Base-by-base conservation (phyloP, 2,329 filamentous ascomycete species). In the Blastomyces emzantsi region DNA sequence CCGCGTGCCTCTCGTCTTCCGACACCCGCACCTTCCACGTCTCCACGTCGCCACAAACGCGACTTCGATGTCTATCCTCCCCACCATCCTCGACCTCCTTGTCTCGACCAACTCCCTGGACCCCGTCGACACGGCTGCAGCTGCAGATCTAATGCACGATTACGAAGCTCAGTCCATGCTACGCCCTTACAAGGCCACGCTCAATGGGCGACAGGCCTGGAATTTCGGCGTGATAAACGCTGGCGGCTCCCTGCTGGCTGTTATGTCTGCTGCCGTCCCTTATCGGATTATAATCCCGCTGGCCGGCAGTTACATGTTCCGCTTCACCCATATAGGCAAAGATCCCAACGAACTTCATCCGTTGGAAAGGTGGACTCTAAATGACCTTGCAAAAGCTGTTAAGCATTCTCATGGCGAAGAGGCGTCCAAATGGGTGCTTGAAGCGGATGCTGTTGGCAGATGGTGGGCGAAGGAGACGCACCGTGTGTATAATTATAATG, bases 191-290 rank as follows among this genome's bases (percentile, higher is more conserved):
- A 70, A 74, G 45, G 59, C 71, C 19, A 64, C 70, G 17, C 69
- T 75, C 22, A 71, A 73, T 57, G 72, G 73, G 7, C 73, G 75
- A 3, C 64, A 63, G 41, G 68, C 70, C 43, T 75, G 73, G 73
- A 74, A 74, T 56, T 68, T 75, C 30, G 72, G 70, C 6, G 62
- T 74, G 1, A 72, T 74, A 64, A 75, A 74, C 58, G 55, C 75
- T 72, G 73, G 66, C 64, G 41, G 73, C 66, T 36, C 71, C 66
- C 67, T 89, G 90, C 74, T 81, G 83, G 61, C 80, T 82, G 66
- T 87, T 92, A 74, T 87, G 90, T 1, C 83, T 82, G 66, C 97
- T 92, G 93, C 86, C 90, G 68, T 91, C 95, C 77, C 75, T 51
- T 75, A 82, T 97, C 61, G 80, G 85, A 61, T 92, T 92, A 68